These are phyloP conservation scores for Eimeria sp. DNA, from an alignment of 169 alveolate species.

Conservation along the genomic window DNA sequence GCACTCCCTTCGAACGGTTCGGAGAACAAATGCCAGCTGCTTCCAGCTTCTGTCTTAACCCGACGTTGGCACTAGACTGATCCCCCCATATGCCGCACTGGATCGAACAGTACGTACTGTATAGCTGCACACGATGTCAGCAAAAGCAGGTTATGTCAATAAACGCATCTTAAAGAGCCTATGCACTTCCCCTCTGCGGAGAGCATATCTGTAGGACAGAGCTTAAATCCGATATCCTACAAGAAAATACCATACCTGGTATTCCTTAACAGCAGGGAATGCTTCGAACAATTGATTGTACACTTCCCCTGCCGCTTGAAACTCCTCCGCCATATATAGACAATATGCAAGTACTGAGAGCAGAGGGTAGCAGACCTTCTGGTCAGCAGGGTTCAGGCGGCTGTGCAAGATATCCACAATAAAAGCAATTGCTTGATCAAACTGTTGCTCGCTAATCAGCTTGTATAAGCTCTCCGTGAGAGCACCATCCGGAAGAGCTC, in stretches of 20 bases:
- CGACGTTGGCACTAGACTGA: neutral
- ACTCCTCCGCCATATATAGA: constrained; percentile 37
- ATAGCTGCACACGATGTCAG: constrained; percentile 22
- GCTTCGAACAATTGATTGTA: constrained; percentile 35
- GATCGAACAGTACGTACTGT: constrained; percentile 27
- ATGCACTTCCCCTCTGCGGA: neutral
- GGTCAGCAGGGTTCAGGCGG: neutral
- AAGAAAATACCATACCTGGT: neutral
- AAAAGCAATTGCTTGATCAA: neutral
- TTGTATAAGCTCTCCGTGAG: constrained; percentile 47
- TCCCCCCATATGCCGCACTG: neutral
- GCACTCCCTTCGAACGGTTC: neutral
- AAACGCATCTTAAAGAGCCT: neutral
- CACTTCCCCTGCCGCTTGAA: constrained; percentile 48
- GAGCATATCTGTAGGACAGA: neutral
- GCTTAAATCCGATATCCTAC: neutral
- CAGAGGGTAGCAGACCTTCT: neutral
- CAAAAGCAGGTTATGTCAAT: neutral
- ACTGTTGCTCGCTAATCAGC: constrained; percentile 10
- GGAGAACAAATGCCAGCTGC: neutral
- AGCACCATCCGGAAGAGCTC: constrained; percentile 39
- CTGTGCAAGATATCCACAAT: constrained; percentile 20
- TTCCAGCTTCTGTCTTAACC: neutral
- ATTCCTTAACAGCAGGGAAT: constrained; percentile 59
- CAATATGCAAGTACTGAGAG: constrained; percentile 63